These are phyloP conservation scores for Salix koriyanagi DNA, from an alignment of 345 rosid species.

Conservation along the genomic window DNA sequence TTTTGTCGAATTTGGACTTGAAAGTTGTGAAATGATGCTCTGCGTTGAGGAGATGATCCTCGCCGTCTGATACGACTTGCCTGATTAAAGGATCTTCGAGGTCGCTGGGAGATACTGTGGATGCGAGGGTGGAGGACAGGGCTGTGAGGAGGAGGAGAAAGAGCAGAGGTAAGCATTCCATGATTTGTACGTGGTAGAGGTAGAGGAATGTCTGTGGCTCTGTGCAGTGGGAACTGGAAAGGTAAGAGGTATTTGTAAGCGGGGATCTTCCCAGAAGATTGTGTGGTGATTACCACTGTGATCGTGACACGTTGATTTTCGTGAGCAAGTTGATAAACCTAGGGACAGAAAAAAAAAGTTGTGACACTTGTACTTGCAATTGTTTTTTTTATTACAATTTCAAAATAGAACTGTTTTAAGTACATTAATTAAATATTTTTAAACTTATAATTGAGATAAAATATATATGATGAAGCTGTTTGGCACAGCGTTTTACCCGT, in stretches of 20 bases:
- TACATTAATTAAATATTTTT: too few relatives aligned
- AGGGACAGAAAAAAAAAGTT: neutral
- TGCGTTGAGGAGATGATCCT: slow-evolving; percentile 18
- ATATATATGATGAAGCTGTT: too few relatives aligned
- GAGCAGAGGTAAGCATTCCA: slow-evolving; percentile 12
- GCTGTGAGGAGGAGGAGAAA: neutral
- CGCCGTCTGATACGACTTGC: slow-evolving; percentile 19
- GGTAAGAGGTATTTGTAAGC: neutral
- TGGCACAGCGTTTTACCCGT: too few relatives aligned
- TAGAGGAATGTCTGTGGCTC: neutral
- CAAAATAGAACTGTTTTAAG: too few relatives aligned
- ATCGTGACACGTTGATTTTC: neutral
- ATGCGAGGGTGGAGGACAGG: neutral
- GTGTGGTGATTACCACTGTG: neutral
- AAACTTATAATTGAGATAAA: too few relatives aligned
- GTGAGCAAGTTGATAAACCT: neutral
- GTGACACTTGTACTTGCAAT: too few relatives aligned
- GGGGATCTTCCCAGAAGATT: neutral
- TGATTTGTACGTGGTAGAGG: neutral
- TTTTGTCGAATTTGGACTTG: slow-evolving; percentile 23
- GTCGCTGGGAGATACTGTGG: neutral
- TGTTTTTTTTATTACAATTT: too few relatives aligned
- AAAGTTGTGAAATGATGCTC: slow-evolving; percentile 22
- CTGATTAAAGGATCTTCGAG: slow-evolving; percentile 19
- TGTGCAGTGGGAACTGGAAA: neutral